Percentiles rank a stretch among this genome's conserved stretches.
These are phyloP conservation scores for Hydrangea macrophylla DNA, from an alignment of 148 eudicot genomes.

Conservation along the genomic window DNA sequence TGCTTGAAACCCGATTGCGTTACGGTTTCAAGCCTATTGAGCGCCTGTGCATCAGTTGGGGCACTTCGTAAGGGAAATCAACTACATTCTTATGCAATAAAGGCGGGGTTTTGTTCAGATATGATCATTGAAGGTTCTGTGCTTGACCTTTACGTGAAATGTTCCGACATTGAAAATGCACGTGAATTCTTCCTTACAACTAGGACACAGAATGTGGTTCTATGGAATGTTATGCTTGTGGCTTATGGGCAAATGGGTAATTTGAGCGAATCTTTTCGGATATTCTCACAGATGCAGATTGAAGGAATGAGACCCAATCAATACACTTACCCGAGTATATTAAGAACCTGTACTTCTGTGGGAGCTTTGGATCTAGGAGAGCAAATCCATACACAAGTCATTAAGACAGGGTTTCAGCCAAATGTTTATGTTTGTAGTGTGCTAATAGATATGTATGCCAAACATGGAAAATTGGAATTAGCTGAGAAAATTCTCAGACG, in stretches of 20 bases:
- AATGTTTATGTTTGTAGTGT: slow-evolving; percentile 82
- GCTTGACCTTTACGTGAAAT: slow-evolving; percentile 94
- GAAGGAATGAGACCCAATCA: slow-evolving; percentile 81
- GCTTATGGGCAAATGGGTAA: slow-evolving; percentile 79
- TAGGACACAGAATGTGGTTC: slow-evolving; percentile 57
- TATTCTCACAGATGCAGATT: slow-evolving; percentile 60
- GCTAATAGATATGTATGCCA: slow-evolving; percentile 92
- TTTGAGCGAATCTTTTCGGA: slow-evolving; percentile 47
- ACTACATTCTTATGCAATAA: slow-evolving; percentile 74
- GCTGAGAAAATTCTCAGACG: slow-evolving; percentile 69
- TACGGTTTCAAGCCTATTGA: slow-evolving; percentile 75
- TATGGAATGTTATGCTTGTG: slow-evolving; percentile 93
- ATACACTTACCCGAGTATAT: slow-evolving; percentile 84
- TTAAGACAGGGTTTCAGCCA: slow-evolving; percentile 81
- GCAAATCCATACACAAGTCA: slow-evolving; percentile 77
- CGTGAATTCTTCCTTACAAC: slow-evolving; percentile 61
- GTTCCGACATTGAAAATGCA: slow-evolving; percentile 74
- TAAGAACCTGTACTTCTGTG: slow-evolving; percentile 69
- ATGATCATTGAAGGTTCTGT: slow-evolving; percentile 89
- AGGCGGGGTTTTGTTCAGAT: slow-evolving; percentile 76
- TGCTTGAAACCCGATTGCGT: slow-evolving; percentile 75
- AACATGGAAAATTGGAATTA: slow-evolving; percentile 56
- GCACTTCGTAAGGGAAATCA: slow-evolving; percentile 72
- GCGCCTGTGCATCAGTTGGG: slow-evolving; percentile 70
- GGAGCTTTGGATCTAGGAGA: slow-evolving; percentile 81